Evolutionary conservation across 2,329 filamentous ascomycete species (phyloP), one percentile per base, ranked within the genome.

Genomic region (Aureobasidium sp.): DNA sequence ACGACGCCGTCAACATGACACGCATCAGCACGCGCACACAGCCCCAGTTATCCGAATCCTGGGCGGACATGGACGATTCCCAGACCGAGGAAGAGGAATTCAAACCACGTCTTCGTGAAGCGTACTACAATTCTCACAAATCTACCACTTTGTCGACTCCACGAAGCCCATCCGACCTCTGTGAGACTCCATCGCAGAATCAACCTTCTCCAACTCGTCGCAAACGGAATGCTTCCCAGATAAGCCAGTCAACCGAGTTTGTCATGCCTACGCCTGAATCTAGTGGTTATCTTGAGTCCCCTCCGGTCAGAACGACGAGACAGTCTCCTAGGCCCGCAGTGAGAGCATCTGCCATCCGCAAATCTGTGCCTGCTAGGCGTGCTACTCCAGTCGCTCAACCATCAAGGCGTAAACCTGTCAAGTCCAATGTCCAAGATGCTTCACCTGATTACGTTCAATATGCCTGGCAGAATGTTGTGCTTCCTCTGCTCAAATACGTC

Each of bases 401-500:
- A 46, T 39, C 29, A 20, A 27, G 15, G 17, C 48, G 47, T 37
- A 61, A 61, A 24, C 9, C 48, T 27, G 2, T 34, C 32, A 50
- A 53, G 27, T 34, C 59, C 12, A 20, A 27, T 27, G 34, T 47
- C 20, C 17, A 59, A 6, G 32, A 56, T n/a, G 43, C 13, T 4
- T 32, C 61, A 12, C 37, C 15, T 15, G 32, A 48, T 26, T 63
- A 61, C 43, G 13, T 57, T 9, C 62, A 65, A 9, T 63, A 72
- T 1, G 46, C 75, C 17, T 77, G 71, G 70, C 41, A 67, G 3
- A 71, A 72, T 17, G 59, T 76, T 6, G 36, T 73, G 2, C 67
- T 63, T 4, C 76, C 78, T 1, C 34, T 75, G 1, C 37, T 77
- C 13, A 69, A 65, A 9, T 89, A 86, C 79, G 63, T 77, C 3